Percentiles rank a stretch among this genome's conserved stretches.
Evolutionary conservation across 2,329 filamentous ascomycete species (phyloP).

Genomic region (Monosporascus sp.): DNA sequence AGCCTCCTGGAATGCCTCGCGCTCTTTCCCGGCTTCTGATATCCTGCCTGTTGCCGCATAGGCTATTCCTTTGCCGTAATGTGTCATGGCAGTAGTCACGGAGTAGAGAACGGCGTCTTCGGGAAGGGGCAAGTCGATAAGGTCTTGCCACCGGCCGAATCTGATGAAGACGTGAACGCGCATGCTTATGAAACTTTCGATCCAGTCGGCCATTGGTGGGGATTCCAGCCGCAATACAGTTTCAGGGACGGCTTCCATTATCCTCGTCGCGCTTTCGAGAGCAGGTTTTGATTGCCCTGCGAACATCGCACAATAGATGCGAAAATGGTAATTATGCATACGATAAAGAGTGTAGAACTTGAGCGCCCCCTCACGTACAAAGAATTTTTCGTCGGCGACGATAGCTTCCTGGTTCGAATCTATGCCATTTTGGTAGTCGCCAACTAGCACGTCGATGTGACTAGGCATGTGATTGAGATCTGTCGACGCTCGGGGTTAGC

Average conservation of each 20-base stretch:
- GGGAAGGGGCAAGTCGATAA: slow-evolving; percentile 52
- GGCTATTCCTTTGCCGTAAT: slow-evolving; percentile 66
- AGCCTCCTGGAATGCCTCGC: slow-evolving; percentile 45
- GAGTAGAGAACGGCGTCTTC: slow-evolving; percentile 57
- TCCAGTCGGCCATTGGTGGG: slow-evolving; percentile 73
- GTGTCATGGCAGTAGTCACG: slow-evolving; percentile 60
- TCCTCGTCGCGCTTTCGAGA: slow-evolving; percentile 50
- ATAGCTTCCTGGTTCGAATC: slow-evolving; percentile 63
- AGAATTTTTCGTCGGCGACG: slow-evolving; percentile 60
- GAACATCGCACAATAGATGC: slow-evolving; percentile 74
- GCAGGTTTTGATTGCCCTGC: slow-evolving; percentile 59
- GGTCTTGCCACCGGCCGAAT: slow-evolving; percentile 67
- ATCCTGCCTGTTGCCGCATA: slow-evolving; percentile 53
- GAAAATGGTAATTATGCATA: slow-evolving; percentile 69
- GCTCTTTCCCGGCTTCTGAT: slow-evolving; percentile 47
- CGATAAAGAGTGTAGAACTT: slow-evolving; percentile 78
- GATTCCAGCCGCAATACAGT: slow-evolving; percentile 57
- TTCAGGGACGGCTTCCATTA: slow-evolving; percentile 60
- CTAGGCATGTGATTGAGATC: slow-evolving; percentile 71
- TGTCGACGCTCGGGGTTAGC: neutral
- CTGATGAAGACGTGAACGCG: slow-evolving; percentile 65
- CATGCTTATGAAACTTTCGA: slow-evolving; percentile 66
- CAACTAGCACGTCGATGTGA: slow-evolving; percentile 68
- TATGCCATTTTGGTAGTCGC: slow-evolving; percentile 64
- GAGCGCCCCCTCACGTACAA: slow-evolving; percentile 50